Evolutionary conservation across 1,284 basidiomycete species (phyloP).

Genomic region (Ganoderma multipileum): DNA sequence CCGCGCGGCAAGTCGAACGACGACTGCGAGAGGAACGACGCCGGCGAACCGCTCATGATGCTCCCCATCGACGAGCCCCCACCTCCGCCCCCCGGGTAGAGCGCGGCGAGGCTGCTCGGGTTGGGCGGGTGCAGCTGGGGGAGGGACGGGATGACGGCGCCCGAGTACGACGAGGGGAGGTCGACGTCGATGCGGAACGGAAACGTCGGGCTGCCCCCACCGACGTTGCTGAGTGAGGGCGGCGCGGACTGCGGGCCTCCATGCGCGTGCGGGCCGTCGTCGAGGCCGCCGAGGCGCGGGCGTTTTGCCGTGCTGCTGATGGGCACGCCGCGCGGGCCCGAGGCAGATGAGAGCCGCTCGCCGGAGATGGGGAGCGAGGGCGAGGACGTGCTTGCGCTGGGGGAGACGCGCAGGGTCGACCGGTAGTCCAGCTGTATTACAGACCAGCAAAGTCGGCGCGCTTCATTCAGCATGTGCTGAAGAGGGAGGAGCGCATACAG

Average conservation of each 20-base stretch:
- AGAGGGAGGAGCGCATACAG: background rate
- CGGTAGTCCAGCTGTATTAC: conserved; percentile 36
- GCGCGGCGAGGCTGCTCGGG: conserved; percentile 29
- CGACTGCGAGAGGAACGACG: conserved; percentile 26
- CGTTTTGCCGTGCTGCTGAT: conserved; percentile 34
- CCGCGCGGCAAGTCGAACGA: conserved; percentile 30
- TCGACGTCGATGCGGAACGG: conserved; percentile 41
- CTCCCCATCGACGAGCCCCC: conserved; percentile 14
- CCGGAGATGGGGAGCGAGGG: conserved; percentile 41
- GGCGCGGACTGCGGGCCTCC: conserved; percentile 24
- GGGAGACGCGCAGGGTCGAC: conserved; percentile 31
- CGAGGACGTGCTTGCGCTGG: conserved; percentile 31
- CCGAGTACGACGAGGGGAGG: conserved; percentile 27
- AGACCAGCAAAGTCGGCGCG: conserved; percentile 2
- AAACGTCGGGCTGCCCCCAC: conserved; percentile 28
- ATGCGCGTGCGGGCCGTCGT: conserved; percentile 27
- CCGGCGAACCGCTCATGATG: conserved; percentile 22
- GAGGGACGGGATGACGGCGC: conserved; percentile 25
- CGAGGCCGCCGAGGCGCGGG: conserved; percentile 32
- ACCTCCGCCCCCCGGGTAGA: conserved; percentile 14
- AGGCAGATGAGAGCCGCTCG: conserved; percentile 37
- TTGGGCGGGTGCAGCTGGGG: conserved; percentile 33
- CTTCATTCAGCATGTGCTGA: conserved; percentile 12
- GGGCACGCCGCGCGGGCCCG: conserved; percentile 27
- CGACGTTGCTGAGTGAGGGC: conserved; percentile 19